Conservation (phyloP, 805 yeast genomes). For the Citeromyces nyonsensis region DNA sequence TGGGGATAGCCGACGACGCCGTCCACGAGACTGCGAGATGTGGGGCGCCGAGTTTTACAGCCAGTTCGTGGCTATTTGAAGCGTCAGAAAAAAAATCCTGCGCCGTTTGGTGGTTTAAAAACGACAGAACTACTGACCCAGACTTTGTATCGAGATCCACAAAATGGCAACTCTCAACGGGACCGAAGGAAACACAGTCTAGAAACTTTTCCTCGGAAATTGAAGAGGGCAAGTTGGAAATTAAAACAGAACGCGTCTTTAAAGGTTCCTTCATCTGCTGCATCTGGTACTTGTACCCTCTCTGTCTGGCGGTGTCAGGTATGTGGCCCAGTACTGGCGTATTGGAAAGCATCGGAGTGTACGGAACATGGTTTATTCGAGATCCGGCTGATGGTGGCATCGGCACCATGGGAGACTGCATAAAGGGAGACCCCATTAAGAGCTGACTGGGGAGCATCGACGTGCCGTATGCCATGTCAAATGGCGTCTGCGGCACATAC, state of each 20-base stretch:
- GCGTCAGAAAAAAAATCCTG: slow-evolving; percentile 8
- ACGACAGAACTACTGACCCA: slow-evolving; percentile 9
- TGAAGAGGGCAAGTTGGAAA: slow-evolving; percentile 7
- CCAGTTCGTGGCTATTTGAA: slow-evolving; percentile 5
- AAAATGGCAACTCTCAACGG: slow-evolving; percentile 42
- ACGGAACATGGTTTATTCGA: no score
- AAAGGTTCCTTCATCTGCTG: no score
- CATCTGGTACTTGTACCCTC: slow-evolving; percentile 1
- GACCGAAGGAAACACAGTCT: slow-evolving; percentile 36
- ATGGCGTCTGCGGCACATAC: slow-evolving; percentile 30
- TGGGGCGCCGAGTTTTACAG: slow-evolving; percentile 20
- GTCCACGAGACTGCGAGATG: slow-evolving; percentile 16
- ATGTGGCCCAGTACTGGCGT: no score
- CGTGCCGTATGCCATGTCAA: slow-evolving; percentile 43
- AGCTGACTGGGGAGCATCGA: slow-evolving; percentile 51
- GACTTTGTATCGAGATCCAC: slow-evolving; percentile 7
- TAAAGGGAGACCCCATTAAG: slow-evolving; percentile 43
- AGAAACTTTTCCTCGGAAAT: slow-evolving; percentile 16
- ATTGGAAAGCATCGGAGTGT: no score
- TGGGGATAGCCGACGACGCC: slow-evolving; percentile 11
- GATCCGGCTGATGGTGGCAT: background rate
- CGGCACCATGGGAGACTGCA: slow-evolving; percentile 19
- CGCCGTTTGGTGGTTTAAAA: slow-evolving; percentile 9
- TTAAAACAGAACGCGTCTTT: slow-evolving; percentile 8
- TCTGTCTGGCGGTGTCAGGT: slow-evolving; percentile 3